phyloP scores from a whole-genome alignment of 345 rosid species.

The Hypericum perforatum region DNA sequence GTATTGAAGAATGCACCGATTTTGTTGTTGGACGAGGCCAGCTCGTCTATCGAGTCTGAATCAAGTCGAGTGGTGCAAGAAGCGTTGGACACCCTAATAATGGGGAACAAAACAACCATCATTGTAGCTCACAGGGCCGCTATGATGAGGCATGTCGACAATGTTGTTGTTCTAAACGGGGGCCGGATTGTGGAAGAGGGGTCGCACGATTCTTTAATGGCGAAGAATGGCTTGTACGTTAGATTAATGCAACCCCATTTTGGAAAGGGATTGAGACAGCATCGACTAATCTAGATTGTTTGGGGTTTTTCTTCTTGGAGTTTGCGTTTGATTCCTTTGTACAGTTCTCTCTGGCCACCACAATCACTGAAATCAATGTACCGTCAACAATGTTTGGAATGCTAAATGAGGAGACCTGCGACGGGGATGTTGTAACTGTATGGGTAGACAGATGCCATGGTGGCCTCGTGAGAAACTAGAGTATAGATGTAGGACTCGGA shows the following conservation, averaged over 20 bases:
- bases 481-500: conserved; percentile 28
- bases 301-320: conserved; percentile 12
- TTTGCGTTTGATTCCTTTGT: conserved; percentile 18
- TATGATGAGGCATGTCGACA: background rate
- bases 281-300: conserved; percentile 60
- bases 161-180: background rate
- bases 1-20: conserved; percentile 1
- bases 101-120: background rate
- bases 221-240: background rate
- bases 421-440: conserved; percentile 12
- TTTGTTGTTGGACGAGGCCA: background rate
- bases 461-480: conserved; percentile 11
- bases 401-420: too few species aligned
- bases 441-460: conserved; percentile 19
- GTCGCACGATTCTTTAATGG: background rate
- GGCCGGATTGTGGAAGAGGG: conserved; percentile 1
- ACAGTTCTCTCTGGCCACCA: conserved; percentile 14
- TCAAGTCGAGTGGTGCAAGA: background rate
- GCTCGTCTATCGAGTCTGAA: background rate
- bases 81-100: background rate
- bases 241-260: conserved; percentile 36
- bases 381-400: too few species aligned
- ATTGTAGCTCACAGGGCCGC: background rate
- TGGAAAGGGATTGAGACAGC: conserved; percentile 89
- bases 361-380: conserved; percentile 13